Conservation (phyloP, 2,329 filamentous ascomycete species). For the Fusarium sp. region DNA sequence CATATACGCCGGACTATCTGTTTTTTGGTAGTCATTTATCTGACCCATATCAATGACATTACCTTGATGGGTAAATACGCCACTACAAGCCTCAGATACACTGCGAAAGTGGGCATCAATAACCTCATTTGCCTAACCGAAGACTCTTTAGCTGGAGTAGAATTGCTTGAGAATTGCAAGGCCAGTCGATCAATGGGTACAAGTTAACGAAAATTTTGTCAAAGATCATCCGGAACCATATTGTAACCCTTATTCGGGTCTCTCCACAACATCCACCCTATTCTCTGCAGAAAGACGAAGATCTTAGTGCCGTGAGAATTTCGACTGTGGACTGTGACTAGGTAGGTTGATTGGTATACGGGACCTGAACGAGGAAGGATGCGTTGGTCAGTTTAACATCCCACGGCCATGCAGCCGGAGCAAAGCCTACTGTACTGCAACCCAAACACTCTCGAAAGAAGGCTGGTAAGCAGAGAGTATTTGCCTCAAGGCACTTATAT, state of each 20-base stretch:
- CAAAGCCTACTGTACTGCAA: slow-evolving; percentile 5
- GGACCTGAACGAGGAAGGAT: background rate
- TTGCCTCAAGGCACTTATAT: background rate
- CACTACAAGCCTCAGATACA: background rate
- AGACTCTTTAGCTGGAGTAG: rapidly evolving
- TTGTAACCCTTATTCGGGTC: background rate
- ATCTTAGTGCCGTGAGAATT: background rate
- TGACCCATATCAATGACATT: background rate
- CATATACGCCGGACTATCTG: no score
- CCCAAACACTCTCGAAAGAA: background rate
- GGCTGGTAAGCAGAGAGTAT: background rate
- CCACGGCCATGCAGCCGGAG: slow-evolving; percentile 5
- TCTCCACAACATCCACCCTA: background rate
- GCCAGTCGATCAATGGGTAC: background rate
- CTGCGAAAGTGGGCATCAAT: background rate
- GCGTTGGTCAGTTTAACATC: slow-evolving; percentile 3
- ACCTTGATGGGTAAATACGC: slow-evolving; percentile 28
- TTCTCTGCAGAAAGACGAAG: background rate
- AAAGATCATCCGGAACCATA: no score
- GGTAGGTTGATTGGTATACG: slow-evolving; percentile 9
- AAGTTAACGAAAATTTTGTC: background rate
- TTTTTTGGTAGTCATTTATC: background rate
- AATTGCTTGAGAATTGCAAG: background rate
- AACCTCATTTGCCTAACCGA: background rate
- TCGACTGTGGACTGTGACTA: background rate